Percentiles rank a stretch among this genome's conserved stretches.
phyloP scores from a whole-genome alignment of 192 early-diverging fungal genomes.

The Entophlyctis luteolus region DNA sequence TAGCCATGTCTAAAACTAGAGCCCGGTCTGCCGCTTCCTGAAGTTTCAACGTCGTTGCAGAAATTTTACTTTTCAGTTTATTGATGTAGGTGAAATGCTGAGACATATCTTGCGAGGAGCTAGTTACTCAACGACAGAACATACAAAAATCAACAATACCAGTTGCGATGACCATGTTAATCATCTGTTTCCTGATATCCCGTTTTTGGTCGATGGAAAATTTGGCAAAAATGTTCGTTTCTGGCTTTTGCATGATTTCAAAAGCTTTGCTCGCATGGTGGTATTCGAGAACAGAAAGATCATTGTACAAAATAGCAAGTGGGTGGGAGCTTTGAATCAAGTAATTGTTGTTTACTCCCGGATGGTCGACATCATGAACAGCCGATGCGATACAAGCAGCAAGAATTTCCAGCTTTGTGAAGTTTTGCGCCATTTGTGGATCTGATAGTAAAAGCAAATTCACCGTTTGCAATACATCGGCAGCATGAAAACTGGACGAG shows the following conservation, averaged over 20 bases:
- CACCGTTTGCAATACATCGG: slow-evolving; percentile 60
- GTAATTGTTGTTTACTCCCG: slow-evolving; percentile 57
- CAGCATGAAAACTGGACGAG: slow-evolving; percentile 46
- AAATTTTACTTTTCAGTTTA: slow-evolving; percentile 57
- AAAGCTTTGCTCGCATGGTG: slow-evolving; percentile 55
- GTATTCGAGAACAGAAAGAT: slow-evolving; percentile 56
- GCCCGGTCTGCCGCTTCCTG: slow-evolving; percentile 41
- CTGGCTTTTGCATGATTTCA: slow-evolving; percentile 41
- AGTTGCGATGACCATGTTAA: slow-evolving; percentile 55
- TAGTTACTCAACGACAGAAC: not conserved
- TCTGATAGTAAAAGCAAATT: slow-evolving; percentile 47
- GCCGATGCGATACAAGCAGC: slow-evolving; percentile 45
- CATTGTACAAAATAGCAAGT: slow-evolving; percentile 55
- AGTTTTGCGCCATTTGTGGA: slow-evolving; percentile 44
- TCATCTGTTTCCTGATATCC: slow-evolving; percentile 47
- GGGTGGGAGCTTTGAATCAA: slow-evolving; percentile 51
- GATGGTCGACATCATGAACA: slow-evolving; percentile 63
- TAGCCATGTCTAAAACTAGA: slow-evolving; percentile 53
- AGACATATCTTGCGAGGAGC: slow-evolving; percentile 40
- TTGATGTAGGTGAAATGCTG: slow-evolving; percentile 60
- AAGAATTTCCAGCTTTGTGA: slow-evolving; percentile 51
- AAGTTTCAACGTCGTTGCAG: slow-evolving; percentile 42
- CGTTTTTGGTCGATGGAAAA: slow-evolving; percentile 45
- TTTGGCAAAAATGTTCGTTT: slow-evolving; percentile 47
- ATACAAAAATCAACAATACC: slow-evolving; percentile 25